These are phyloP conservation scores for Eutrema yunnanense DNA, from an alignment of 345 rosid species.

Conservation along the genomic window DNA sequence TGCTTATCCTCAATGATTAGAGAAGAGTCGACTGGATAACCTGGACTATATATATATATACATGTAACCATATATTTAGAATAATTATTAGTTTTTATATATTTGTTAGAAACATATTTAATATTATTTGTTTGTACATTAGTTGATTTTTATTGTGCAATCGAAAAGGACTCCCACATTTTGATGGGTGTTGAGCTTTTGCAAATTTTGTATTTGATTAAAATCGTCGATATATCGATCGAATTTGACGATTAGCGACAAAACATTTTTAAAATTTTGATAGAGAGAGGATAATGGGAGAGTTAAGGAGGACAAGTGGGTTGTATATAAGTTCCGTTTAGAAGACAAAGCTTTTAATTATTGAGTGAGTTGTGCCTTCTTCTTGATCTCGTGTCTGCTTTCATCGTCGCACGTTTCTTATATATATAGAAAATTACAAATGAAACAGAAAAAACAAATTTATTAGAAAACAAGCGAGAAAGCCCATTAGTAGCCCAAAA, in stretches of 20 bases:
- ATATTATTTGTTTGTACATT: not conserved
- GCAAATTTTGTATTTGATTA: no score
- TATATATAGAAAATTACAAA: not conserved
- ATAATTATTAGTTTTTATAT: not conserved
- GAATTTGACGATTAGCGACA: not conserved
- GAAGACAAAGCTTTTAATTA: not conserved
- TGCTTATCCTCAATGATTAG: constrained; percentile 22
- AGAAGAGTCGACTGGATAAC: constrained; percentile 24
- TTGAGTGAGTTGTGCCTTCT: not conserved
- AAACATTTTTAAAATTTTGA: not conserved
- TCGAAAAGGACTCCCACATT: not conserved
- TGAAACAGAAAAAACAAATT: not conserved
- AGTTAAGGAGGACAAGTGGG: constrained; percentile 18
- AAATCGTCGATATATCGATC: not conserved
- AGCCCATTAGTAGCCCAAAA: no score
- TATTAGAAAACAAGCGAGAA: no score
- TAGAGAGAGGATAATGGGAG: not conserved
- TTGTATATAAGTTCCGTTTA: not conserved
- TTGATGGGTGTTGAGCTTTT: not conserved
- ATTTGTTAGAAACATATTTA: not conserved
- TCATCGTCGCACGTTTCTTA: constrained; percentile 17
- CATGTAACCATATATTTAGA: not conserved
- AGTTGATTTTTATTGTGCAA: not conserved
- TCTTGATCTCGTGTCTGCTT: constrained; percentile 12
- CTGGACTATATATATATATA: not conserved